These are phyloP conservation scores for Mycena citricolor DNA, from an alignment of 1,284 basidiomycete species.

Conservation along the genomic window DNA sequence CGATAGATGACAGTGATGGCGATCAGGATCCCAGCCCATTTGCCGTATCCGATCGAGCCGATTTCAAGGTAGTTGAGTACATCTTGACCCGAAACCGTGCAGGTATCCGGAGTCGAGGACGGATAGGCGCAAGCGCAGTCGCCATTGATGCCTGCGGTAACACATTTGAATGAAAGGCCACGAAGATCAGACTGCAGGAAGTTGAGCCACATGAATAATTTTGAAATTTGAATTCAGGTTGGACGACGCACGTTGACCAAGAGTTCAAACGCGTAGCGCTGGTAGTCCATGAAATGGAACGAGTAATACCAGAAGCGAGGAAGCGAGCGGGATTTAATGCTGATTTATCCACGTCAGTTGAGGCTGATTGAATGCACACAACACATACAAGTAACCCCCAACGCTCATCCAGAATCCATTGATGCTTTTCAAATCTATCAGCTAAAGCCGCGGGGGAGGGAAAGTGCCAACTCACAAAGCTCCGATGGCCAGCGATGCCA, in stretches of 20 bases:
- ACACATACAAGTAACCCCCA: slow-evolving; percentile 36
- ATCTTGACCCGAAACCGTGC: slow-evolving; percentile 41
- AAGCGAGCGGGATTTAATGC: slow-evolving; percentile 51
- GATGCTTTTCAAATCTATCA: slow-evolving; percentile 31
- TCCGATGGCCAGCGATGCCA: slow-evolving; percentile 57
- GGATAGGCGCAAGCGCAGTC: slow-evolving; percentile 40
- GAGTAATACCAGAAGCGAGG: slow-evolving; percentile 60
- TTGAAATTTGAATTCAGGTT: too few species aligned
- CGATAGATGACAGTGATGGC: slow-evolving; percentile 38
- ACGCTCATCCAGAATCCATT: slow-evolving; percentile 67
- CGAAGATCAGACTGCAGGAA: slow-evolving; percentile 48
- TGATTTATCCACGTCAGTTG: slow-evolving; percentile 9
- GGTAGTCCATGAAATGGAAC: slow-evolving; percentile 55
- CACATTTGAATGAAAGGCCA: slow-evolving; percentile 48
- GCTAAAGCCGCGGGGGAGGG: neutral
- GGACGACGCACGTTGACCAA: slow-evolving; percentile 36
- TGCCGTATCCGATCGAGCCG: slow-evolving; percentile 34
- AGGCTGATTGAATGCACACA: slow-evolving; percentile 2
- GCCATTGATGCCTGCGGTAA: slow-evolving; percentile 27
- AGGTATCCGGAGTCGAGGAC: slow-evolving; percentile 36
- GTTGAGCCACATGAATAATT: slow-evolving; percentile 32
- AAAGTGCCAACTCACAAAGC: slow-evolving; percentile 43
- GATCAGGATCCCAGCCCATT: slow-evolving; percentile 38
- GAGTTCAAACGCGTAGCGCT: slow-evolving; percentile 47
- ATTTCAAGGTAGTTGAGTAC: slow-evolving; percentile 40